Base-by-base conservation (phyloP, 2,329 filamentous ascomycete species). In the Epichloe sylvatica region DNA sequence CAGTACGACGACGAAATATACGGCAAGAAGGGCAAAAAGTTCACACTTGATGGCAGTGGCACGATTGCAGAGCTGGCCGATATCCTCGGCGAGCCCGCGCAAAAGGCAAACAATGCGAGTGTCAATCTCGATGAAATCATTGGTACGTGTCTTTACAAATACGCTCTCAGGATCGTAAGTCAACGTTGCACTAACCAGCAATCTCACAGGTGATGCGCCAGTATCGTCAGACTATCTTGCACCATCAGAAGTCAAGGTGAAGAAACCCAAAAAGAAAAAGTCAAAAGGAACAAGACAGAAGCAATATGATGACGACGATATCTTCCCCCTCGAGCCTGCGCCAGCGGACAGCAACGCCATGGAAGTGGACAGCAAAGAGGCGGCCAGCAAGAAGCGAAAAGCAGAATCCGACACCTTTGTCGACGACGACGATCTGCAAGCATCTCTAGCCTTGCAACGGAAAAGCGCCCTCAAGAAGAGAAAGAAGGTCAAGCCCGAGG, bases 1-100 rank as follows among this genome's bases (percentile, higher is more conserved):
- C 91, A 98, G 58, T 98, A 98, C 61, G 92, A 97, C 59, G 92
- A 97, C 55, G 91, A 95, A 61, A 94, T 96, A 48, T 79, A 84
- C 36, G 89, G 89, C 49, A 95, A 94, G 68, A 92, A 94, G 69
- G 72, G 76, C 50, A 95, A 94, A 63, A 77, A 78, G 23, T 98
- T 98, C 59, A 95, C 86, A 0, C 72, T 98, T 15, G 87, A 94
- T 64, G 82, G 81, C 2, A 76, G 81, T 53, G 90, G 89, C 3
- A 82, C 79, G 35, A 82, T 71, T 23, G 76, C 77, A 13, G 82
- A 86, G 56, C 72, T 83, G 45, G 70, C 76, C 17, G 77, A 81
- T 53, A 75, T 74, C 38, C 62, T 76, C 37, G 66, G 68, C 61
- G 64, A 77, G 62, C 69, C 76, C 58, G 57, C 70, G 62, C 74